Evolutionary conservation across 208 protist species (phyloP).

Genomic region (Lotmaria passim): DNA sequence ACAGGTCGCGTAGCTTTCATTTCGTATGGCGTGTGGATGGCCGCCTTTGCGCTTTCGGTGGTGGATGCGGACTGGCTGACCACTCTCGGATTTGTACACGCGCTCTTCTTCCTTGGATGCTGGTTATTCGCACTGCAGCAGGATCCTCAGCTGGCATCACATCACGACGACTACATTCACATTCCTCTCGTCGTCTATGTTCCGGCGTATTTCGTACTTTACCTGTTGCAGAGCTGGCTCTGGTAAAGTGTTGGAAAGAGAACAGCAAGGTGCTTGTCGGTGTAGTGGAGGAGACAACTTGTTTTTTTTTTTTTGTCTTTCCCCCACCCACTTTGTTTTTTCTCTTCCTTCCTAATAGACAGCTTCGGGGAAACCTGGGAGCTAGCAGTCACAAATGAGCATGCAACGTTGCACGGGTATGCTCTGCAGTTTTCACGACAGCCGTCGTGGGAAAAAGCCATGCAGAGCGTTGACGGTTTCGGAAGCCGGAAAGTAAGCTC

Average conservation of each 20-base stretch:
- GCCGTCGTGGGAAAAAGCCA: too few relatives aligned
- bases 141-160: background rate
- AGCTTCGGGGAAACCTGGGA: too few relatives aligned
- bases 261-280: too few relatives aligned
- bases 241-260: background rate
- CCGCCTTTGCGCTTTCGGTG: constrained; percentile 34
- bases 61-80: constrained; percentile 54
- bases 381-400: too few relatives aligned
- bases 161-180: constrained; percentile 52
- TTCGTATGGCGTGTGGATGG: constrained; percentile 44
- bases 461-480: too few relatives aligned
- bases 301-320: too few relatives aligned
- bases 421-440: background rate
- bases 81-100: constrained; percentile 39
- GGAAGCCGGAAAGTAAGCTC: too few relatives aligned
- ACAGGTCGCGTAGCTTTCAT: constrained; percentile 30
- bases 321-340: too few relatives aligned
- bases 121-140: constrained; percentile 15
- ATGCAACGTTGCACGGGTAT: background rate
- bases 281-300: too few relatives aligned
- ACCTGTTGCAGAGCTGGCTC: constrained; percentile 41
- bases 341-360: too few relatives aligned
- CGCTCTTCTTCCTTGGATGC: constrained; percentile 38
- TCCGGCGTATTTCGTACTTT: constrained; percentile 49
- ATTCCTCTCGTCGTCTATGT: constrained; percentile 55